Evolutionary conservation across 169 alveolate species (phyloP).

Genomic region (Plasmodium blacklocki): DNA sequence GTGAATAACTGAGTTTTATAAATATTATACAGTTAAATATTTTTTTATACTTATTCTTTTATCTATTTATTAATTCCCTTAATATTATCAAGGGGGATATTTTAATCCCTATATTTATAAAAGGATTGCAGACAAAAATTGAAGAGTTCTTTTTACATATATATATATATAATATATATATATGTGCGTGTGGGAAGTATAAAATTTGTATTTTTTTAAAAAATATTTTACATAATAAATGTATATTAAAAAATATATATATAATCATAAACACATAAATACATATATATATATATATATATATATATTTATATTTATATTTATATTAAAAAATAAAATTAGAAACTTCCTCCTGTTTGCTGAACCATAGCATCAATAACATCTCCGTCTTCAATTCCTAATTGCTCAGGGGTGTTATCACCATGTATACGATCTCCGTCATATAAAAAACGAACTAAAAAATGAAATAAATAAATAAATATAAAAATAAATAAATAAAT

Average conservation of each 20-base stretch:
- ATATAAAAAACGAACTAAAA: constrained; percentile 95
- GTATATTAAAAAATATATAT: too few species aligned
- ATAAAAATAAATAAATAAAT: not conserved
- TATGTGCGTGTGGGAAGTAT: not conserved
- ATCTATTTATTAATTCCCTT: too few species aligned
- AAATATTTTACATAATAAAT: too few species aligned
- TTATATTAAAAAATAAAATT: constrained; percentile 21
- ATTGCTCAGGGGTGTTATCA: constrained; percentile 95
- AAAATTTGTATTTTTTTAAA: too few species aligned
- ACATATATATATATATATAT: not conserved
- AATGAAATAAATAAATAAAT: not conserved
- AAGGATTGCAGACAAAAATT: too few species aligned
- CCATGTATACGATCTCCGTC: constrained; percentile 98
- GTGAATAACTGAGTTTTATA: too few species aligned
- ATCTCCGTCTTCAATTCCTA: constrained; percentile 97
- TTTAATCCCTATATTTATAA: too few species aligned
- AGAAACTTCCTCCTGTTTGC: constrained; percentile 95
- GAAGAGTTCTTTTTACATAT: not conserved
- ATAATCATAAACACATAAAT: too few species aligned
- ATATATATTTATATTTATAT: not conserved
- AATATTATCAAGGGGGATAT: too few species aligned
- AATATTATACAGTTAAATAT: too few species aligned
- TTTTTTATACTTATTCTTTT: too few species aligned
- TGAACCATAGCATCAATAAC: constrained; percentile 99
- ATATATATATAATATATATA: not conserved